phyloP scores from a whole-genome alignment of 495 filamentous ascomycete species.

The Hypoxylon trugodes region DNA sequence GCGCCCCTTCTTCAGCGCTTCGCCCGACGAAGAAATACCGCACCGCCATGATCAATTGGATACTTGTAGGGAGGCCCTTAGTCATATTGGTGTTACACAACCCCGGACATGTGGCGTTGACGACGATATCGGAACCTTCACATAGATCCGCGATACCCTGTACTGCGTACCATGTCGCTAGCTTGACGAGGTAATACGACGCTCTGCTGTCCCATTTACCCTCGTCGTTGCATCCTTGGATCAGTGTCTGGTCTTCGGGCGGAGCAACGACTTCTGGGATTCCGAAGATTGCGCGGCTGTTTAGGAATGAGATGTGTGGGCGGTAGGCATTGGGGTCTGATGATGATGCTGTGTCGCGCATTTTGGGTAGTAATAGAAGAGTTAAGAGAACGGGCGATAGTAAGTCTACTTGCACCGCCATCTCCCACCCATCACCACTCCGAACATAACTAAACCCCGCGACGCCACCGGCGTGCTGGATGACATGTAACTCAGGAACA shows the following conservation, averaged over 20 bases:
- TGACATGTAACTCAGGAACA: slow-evolving; percentile 48
- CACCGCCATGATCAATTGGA: neutral
- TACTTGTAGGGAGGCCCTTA: neutral
- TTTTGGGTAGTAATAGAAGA: slow-evolving; percentile 61
- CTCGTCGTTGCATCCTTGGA: slow-evolving; percentile 18
- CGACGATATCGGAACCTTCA: slow-evolving; percentile 24
- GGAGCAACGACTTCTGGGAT: neutral
- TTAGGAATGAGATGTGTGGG: slow-evolving; percentile 32
- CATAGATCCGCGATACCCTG: slow-evolving; percentile 17
- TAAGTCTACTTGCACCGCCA: slow-evolving; percentile 65
- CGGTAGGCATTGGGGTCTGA: neutral
- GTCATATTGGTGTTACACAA: slow-evolving; percentile 42
- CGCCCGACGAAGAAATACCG: slow-evolving; percentile 50
- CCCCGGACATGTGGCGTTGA: slow-evolving; percentile 43
- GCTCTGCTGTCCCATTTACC: neutral
- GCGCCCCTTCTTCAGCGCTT: slow-evolving; percentile 59
- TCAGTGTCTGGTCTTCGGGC: slow-evolving; percentile 10
- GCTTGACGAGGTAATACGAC: slow-evolving; percentile 37
- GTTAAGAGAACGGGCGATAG: slow-evolving; percentile 66
- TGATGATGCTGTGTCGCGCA: slow-evolving; percentile 19
- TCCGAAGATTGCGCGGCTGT: slow-evolving; percentile 23
- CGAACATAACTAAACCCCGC: slow-evolving; percentile 21
- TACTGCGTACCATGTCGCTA: slow-evolving; percentile 31
- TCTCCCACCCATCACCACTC: slow-evolving; percentile 60
- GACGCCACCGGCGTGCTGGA: slow-evolving; percentile 55